Evolutionary conservation across 1,139 yeast genomes (phyloP).

Genomic region (Blastobotrys niveus): DNA sequence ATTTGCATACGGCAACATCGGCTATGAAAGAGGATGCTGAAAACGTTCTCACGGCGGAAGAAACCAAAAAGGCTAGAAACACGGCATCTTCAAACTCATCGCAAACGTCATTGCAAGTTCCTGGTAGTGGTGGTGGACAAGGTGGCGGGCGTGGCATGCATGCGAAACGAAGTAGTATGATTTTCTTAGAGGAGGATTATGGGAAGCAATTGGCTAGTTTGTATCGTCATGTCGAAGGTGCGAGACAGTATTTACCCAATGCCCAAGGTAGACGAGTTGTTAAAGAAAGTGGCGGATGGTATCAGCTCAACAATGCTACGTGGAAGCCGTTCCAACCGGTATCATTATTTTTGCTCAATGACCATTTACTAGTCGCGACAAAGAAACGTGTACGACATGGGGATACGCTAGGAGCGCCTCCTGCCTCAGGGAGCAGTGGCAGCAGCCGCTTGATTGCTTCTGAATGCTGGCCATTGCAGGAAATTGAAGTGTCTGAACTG

Average conservation of each 20-base stretch:
- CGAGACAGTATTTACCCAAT: conserved; percentile 73
- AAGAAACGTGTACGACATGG: conserved; percentile 42
- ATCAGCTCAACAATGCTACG: conserved; percentile 79
- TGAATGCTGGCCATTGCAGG: conserved; percentile 73
- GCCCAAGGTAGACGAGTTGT: conserved; percentile 77
- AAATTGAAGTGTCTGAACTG: conserved; percentile 49
- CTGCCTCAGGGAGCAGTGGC: neutral
- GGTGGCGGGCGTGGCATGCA: conserved; percentile 3
- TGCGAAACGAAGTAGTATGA: conserved; percentile 59
- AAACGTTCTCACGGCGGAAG: conserved; percentile 27
- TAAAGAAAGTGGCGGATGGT: conserved; percentile 80
- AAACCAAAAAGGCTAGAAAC: conserved; percentile 6
- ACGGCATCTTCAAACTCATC: too few species aligned
- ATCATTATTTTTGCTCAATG: conserved; percentile 73
- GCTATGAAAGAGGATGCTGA: conserved; percentile 70
- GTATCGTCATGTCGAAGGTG: conserved; percentile 84
- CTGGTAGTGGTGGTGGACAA: conserved; percentile 4
- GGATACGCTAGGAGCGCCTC: conserved; percentile 18
- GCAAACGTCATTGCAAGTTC: neutral
- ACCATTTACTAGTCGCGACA: conserved; percentile 68
- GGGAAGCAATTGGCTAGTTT: conserved; percentile 64
- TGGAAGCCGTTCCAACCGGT: conserved; percentile 76
- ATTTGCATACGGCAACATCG: conserved; percentile 55
- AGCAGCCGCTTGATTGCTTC: conserved; percentile 51
- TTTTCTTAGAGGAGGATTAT: conserved; percentile 77